phyloP scores from a whole-genome alignment of 1,139 yeast species.

The Blastobotrys raffinosifermentans region DNA sequence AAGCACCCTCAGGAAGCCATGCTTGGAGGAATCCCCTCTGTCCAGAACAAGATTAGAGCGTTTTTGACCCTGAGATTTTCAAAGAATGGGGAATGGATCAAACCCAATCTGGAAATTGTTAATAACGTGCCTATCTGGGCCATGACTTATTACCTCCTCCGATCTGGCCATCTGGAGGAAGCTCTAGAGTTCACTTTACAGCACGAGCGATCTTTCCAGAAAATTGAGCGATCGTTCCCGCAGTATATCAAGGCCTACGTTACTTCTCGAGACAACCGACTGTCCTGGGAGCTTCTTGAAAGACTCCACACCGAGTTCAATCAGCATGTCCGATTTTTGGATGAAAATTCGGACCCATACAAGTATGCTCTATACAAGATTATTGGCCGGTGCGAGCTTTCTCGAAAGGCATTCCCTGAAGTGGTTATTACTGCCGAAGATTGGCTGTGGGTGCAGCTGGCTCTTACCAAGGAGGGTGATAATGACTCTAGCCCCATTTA shows the following conservation, averaged over 20 bases:
- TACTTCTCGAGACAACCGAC: constrained; percentile 46
- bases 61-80: constrained; percentile 46
- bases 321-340: constrained; percentile 69
- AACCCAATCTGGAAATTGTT: constrained; percentile 50
- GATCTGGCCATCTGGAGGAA: constrained; percentile 77
- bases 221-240: constrained; percentile 81
- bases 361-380: constrained; percentile 87
- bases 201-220: constrained; percentile 58
- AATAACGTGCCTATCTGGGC: constrained; percentile 95
- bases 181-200: constrained; percentile 58
- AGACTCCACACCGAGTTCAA: constrained; percentile 76
- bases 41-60: constrained; percentile 62
- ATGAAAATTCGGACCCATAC: constrained; percentile 71
- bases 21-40: constrained; percentile 60
- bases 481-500: constrained; percentile 45
- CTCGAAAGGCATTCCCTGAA: constrained; percentile 65
- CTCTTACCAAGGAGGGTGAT: constrained; percentile 57
- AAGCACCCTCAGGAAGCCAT: constrained; percentile 52
- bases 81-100: constrained; percentile 44
- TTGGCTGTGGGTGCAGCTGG: constrained; percentile 94
- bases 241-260: constrained; percentile 69
- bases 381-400: constrained; percentile 83
- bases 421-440: constrained; percentile 84
- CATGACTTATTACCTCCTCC: constrained; percentile 68
- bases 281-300: constrained; percentile 64